Base-by-base conservation (phyloP, 768 basidiomycete genomes). In the Asterophora parasitica region DNA sequence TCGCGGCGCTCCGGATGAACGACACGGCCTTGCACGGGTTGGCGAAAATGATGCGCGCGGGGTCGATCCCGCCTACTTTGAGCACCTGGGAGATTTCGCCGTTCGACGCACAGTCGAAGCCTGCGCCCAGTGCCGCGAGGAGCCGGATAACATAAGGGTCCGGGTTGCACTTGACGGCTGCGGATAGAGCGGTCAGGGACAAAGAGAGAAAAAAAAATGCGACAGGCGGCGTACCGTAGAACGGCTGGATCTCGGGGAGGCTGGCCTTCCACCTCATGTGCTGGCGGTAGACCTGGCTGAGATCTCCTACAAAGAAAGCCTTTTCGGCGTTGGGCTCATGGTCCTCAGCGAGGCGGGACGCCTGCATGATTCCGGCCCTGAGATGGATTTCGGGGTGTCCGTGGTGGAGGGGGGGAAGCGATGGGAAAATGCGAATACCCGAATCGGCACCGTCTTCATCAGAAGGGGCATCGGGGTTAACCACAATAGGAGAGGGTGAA, bases 11-110 rank as follows among this genome's bases (percentile, higher is more conserved):
- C 41, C 93, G 88, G 58, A 99, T 78, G 71, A 94, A 97, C 0
- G 92, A 95, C 9, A 81, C 76, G 2, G 96, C 90, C 71, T 99
- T 99, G 84, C 96, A 98, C 0, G 96, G 96, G 69, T 99, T 99
- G 54, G 96, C 96, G 60, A 92, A 99, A 62, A 98, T 91, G 74
- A 99, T 88, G 49, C 86, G 79, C 45, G 79, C 77, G 4, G 94
- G 83, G 39, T 79, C 76, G 43, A 95, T 78, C 7, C 83, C 85
- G 4, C 85, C 84, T 3, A 93, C 66, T 9, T 69, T 69, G 19
- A 96, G 72, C 20, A 98, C 85, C 52, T 81, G 79, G 16, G 78
- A 75, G 58, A 99, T 97, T 69, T 99, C 96, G 49, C 85, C 83
- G 56, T 90, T 87, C 32, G 95, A 98, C 12, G 96, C 96, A 59